phyloP scores from a whole-genome alignment of 2,329 filamentous ascomycete genomes.

The Colletotrichum orchidophilum region DNA sequence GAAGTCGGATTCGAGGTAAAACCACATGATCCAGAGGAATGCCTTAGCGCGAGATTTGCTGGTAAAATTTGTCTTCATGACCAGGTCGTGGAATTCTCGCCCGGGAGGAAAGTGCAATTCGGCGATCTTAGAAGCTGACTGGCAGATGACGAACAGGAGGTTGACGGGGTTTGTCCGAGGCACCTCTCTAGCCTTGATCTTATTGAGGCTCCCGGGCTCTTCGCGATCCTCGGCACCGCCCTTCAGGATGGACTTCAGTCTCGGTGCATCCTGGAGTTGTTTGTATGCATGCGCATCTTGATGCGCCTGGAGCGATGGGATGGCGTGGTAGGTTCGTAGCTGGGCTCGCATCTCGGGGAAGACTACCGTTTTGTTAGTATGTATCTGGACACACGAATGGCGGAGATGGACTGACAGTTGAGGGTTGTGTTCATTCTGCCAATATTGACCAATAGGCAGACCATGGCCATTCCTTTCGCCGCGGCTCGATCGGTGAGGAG shows the following conservation, averaged over 20 bases:
- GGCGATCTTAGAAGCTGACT: conserved; percentile 89
- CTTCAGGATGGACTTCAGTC: conserved; percentile 96
- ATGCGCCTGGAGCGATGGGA: conserved; percentile 92
- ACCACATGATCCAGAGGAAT: conserved; percentile 99
- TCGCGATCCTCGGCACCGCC: conserved; percentile 90
- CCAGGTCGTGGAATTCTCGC: conserved; percentile 93
- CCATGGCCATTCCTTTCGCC: conserved; percentile 99
- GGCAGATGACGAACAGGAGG: conserved; percentile 92
- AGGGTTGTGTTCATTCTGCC: conserved; percentile 98
- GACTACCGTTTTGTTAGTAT: conserved; percentile 64
- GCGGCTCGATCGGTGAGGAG: conserved; percentile 90
- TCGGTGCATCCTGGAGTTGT: conserved; percentile 94
- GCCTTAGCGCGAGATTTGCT: conserved; percentile 86
- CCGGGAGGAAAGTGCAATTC: conserved; percentile 89
- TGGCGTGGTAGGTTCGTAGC: conserved; percentile 96
- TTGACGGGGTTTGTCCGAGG: conserved; percentile 95
- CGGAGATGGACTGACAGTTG: conserved; percentile 76
- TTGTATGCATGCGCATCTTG: conserved; percentile 98
- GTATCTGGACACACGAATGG: conserved; percentile 22
- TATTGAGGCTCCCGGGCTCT: conserved; percentile 85
- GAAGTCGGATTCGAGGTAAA: conserved; percentile 96
- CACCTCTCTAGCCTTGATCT: conserved; percentile 74
- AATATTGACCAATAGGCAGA: conserved; percentile 95
- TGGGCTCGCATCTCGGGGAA: conserved; percentile 99
- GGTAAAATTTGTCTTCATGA: conserved; percentile 88